Evolutionary conservation across 1,284 basidiomycete species (phyloP), one percentile per base, ranked within the genome.

Genomic region (Cerioporus squamosus): DNA sequence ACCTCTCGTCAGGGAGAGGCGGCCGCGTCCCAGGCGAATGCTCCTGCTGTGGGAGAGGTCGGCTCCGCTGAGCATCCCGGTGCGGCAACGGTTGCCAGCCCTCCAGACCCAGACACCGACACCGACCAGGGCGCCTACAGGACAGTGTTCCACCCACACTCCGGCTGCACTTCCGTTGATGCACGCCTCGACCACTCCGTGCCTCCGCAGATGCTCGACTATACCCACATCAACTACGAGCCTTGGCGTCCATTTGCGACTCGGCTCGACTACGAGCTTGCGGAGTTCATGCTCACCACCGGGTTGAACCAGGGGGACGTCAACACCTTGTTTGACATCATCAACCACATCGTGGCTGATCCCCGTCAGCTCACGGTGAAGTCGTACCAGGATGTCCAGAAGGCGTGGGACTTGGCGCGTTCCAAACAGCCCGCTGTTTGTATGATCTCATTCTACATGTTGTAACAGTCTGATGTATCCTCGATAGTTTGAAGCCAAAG

Each of bases 231-330:
- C n/a, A 24, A 22, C 48, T 18, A 29, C 9, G 26, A 29, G 26
- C 63, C 60, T 2, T 64, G 57, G 54, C 17, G 17, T n/a, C 63
- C 69, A 29, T 72, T 68, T 33, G 46, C 26, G n/a, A 62, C 65
- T 9, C 58, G 57, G 1, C 23, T 63, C 2, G 68, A 74, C 46
- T 74, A 70, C 52, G 64, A 68, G 47, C 66, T 74, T 50, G 61
- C 69, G 0, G 63, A 72, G 47, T 48, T 73, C 23, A 51, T 62
- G 3, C 59, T 68, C 3, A 60, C 65, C 10, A 61, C 65, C 12
- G 48, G 50, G 3, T 48, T 72, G 18, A 69, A 59, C 24, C 10
- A 61, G 22, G 49, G 51, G 0, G 61, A 68, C 23, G 51, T 66
- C 18, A 53, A 66, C 38, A 40, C 2, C 5, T 53, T 74, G 15